Percentiles rank a stretch among this genome's conserved stretches.
Evolutionary conservation across 2,329 filamentous ascomycete species (phyloP).

Genomic region (Penicillium sp.): DNA sequence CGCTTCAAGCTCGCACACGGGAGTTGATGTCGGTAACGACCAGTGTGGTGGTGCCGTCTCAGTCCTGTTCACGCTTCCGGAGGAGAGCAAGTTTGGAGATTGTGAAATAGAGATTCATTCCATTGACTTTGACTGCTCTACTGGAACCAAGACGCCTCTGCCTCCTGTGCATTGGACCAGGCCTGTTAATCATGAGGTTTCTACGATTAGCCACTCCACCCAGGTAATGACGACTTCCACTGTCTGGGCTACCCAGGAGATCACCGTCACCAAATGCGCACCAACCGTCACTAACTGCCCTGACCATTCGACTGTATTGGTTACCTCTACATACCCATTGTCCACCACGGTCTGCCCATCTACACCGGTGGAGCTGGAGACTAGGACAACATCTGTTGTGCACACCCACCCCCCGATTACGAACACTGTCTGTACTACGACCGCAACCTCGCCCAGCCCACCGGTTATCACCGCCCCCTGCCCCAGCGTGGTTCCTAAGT

Average conservation of each 20-base stretch:
- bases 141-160: conserved; percentile 12
- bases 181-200: neutral
- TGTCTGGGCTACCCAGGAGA: conserved; percentile 28
- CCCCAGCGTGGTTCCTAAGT: conserved; percentile 74
- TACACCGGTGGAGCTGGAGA: neutral
- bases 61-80: conserved; percentile 66
- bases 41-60: conserved; percentile 87
- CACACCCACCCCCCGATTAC: neutral
- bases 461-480: conserved; percentile 37
- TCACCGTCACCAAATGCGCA: conserved; percentile 39
- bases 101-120: conserved; percentile 62
- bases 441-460: conserved; percentile 2
- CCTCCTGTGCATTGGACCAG: neutral
- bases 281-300: conserved; percentile 49
- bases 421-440: neutral
- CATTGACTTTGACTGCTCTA: conserved; percentile 21
- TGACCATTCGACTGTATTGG: conserved; percentile 45
- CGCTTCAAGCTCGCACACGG: conserved; percentile 61
- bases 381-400: neutral
- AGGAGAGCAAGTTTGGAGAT: conserved; percentile 53
- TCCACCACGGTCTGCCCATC: conserved; percentile 58
- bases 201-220: neutral
- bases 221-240: conserved; percentile 27
- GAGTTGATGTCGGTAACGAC: conserved; percentile 70
- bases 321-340: conserved; percentile 53